Evolutionary conservation across 805 yeast genomes (phyloP).

Genomic region (Ogataea ganodermae): DNA sequence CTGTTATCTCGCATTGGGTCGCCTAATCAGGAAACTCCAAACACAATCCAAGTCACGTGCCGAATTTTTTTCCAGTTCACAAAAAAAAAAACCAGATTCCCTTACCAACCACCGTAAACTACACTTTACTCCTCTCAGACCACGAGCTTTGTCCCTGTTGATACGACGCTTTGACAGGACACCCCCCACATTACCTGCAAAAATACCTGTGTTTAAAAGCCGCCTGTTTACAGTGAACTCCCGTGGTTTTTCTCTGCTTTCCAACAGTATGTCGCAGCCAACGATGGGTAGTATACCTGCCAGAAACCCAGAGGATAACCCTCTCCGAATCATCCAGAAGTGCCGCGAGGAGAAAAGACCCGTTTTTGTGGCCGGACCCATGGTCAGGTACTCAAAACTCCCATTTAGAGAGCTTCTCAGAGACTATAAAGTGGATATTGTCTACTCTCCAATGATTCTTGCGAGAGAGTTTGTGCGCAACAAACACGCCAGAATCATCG

Average conservation of each 20-base stretch:
- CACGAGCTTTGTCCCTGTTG: neutral
- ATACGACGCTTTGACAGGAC: too few species aligned
- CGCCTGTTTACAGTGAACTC: neutral
- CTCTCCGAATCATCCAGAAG: constrained; percentile 50
- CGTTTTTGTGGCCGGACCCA: constrained; percentile 82
- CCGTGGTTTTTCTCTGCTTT: constrained; percentile 1
- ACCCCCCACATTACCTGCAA: neutral
- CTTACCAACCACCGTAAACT: neutral
- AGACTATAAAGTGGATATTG: constrained; percentile 74
- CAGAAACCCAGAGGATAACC: constrained; percentile 51
- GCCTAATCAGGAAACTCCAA: constrained; percentile 22
- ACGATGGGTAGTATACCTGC: constrained; percentile 20
- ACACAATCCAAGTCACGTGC: constrained; percentile 5
- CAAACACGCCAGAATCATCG: constrained; percentile 75
- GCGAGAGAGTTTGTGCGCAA: constrained; percentile 94
- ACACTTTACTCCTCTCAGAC: neutral
- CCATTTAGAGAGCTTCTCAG: constrained; percentile 85
- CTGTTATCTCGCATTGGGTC: constrained; percentile 12
- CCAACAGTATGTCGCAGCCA: constrained; percentile 12
- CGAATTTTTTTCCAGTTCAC: neutral
- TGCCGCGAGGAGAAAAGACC: constrained; percentile 52
- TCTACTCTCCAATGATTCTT: constrained; percentile 93
- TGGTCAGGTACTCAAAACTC: constrained; percentile 94
- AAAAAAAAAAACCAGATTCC: neutral
- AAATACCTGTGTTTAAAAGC: neutral